These are phyloP conservation scores for Boechera divaricarpa DNA, from an alignment of 345 rosid species.

Conservation along the genomic window DNA sequence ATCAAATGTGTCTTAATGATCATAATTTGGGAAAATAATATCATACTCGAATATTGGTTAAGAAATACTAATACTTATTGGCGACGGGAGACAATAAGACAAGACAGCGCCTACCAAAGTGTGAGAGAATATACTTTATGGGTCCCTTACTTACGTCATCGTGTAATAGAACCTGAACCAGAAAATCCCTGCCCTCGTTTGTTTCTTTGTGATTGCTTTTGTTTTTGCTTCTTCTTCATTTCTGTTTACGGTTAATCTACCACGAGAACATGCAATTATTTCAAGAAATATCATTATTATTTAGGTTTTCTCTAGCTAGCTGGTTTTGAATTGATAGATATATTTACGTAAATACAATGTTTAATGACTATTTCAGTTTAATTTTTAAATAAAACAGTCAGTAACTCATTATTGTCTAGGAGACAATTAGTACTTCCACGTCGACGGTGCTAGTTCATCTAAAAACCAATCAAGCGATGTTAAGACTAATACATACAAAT, in stretches of 20 bases:
- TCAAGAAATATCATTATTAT: too few species aligned
- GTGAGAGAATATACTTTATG: slow-evolving; percentile 27
- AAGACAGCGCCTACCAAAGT: slow-evolving; percentile 42
- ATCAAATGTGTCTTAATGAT: slow-evolving; percentile 17
- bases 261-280: too few species aligned
- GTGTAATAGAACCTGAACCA: slow-evolving; percentile 42
- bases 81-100: neutral
- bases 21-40: neutral
- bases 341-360: too few species aligned
- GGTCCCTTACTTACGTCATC: slow-evolving; percentile 31
- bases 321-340: too few species aligned
- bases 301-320: too few species aligned
- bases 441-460: too few species aligned
- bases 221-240: neutral
- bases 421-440: too few species aligned
- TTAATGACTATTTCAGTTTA: too few species aligned
- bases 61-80: neutral
- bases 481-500: slow-evolving; percentile 14
- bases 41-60: neutral
- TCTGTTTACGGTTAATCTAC: neutral
- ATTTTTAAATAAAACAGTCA: too few species aligned
- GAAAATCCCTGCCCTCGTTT: slow-evolving; percentile 42
- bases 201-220: slow-evolving; percentile 28
- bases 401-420: too few species aligned
- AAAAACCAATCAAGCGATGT: slow-evolving; percentile 10